A percentile compares a stretch with the other conserved stretches of the same genome.
phyloP scores from a whole-genome alignment of 108 stramenopile genomes.

The Pseudonitzschia delicatissima region DNA sequence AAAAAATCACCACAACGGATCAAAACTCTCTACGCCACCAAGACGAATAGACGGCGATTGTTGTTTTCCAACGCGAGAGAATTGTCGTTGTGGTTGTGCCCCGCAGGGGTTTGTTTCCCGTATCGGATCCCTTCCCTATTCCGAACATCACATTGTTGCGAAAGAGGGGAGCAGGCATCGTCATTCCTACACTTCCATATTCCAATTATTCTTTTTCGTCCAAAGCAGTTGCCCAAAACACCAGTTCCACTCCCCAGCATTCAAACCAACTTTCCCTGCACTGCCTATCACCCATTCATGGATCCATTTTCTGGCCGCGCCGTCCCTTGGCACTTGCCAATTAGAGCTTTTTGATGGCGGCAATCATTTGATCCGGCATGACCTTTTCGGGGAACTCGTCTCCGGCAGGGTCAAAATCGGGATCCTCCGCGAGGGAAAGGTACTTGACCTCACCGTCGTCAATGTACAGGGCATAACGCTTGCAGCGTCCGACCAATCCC shows the following conservation, averaged over 20 bases:
- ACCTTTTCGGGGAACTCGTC: constrained; percentile 43
- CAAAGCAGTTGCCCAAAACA: no score
- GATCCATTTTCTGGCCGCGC: no score
- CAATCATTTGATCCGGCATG: constrained; percentile 25
- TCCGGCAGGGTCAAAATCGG: constrained; percentile 66
- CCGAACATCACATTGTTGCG: neutral
- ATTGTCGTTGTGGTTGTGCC: neutral
- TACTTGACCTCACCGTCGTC: constrained; percentile 63
- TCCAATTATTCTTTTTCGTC: neutral
- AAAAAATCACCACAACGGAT: neutral
- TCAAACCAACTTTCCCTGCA: no score
- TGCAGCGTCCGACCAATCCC: constrained; percentile 66
- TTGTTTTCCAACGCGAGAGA: no score
- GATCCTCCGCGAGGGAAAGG: constrained; percentile 48
- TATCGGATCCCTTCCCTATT: neutral
- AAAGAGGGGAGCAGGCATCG: neutral
- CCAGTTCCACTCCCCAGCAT: no score
- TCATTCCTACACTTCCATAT: neutral
- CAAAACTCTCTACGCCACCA: no score
- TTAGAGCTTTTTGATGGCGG: constrained; percentile 17
- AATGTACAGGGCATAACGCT: constrained; percentile 63
- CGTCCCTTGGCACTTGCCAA: no score
- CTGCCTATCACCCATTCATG: no score
- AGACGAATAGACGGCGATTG: neutral
- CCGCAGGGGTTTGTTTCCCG: no score